These are phyloP conservation scores for Atalantia buxifolia DNA, from an alignment of 345 rosid genomes.

Conservation along the genomic window DNA sequence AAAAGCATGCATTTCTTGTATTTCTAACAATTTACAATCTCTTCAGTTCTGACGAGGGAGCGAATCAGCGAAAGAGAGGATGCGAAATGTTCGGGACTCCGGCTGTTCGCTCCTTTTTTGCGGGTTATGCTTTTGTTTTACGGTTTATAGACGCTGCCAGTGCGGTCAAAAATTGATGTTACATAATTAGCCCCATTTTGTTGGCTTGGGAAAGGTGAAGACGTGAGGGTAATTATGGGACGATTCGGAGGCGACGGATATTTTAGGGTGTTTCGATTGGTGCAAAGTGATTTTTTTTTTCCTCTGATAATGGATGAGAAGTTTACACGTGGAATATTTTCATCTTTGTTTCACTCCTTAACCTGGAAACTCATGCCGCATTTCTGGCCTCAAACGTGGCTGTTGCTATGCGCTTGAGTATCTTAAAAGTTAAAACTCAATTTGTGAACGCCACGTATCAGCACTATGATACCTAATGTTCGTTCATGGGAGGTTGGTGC, in stretches of 20 bases:
- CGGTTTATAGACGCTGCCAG: neutral
- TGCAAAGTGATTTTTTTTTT: neutral
- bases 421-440: neutral
- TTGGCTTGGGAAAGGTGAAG: neutral
- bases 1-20: constrained; percentile 37
- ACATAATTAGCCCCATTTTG: neutral
- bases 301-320: constrained; percentile 11
- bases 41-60: neutral
- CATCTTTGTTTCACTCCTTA: neutral
- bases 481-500: too few species aligned
- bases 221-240: neutral
- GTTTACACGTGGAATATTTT: constrained; percentile 13
- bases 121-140: neutral
- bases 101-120: neutral
- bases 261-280: neutral
- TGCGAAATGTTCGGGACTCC: neutral
- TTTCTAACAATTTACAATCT: neutral
- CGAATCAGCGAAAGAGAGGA: neutral
- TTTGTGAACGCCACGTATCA: neutral
- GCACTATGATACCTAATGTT: neutral
- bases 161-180: neutral
- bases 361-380: neutral
- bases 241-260: neutral
- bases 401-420: too few species aligned
- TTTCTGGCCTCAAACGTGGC: neutral